Evolutionary conservation across 768 basidiomycete genomes (phyloP).

Genomic region (Boletus speciosus): DNA sequence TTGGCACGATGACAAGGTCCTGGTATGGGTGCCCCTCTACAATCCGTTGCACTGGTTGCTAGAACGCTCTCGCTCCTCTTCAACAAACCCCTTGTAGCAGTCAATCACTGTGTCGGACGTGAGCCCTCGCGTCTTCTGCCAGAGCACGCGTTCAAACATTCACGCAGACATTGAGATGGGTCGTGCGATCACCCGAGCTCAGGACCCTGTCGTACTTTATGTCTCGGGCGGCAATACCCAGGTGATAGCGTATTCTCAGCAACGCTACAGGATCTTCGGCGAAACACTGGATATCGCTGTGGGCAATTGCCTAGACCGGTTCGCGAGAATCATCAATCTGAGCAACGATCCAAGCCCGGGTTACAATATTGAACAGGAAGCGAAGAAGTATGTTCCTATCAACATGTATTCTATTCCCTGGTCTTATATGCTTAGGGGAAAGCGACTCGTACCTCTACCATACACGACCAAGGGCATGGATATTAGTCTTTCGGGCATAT

Average conservation of each 20-base stretch:
- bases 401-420: not conserved
- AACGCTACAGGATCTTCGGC: constrained; percentile 97
- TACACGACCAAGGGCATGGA: constrained; percentile 99
- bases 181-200: constrained; percentile 87
- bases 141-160: not conserved
- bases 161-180: constrained; percentile 96
- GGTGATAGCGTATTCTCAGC: constrained; percentile 97
- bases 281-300: constrained; percentile 99
- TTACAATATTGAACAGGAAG: constrained; percentile 95
- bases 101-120: constrained; percentile 99
- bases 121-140: constrained; percentile 28
- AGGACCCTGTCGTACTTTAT: constrained; percentile 94
- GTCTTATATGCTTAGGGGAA: constrained; percentile 55
- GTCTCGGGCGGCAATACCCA: constrained; percentile 99
- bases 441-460: constrained; percentile 75
- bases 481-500: constrained; percentile 89
- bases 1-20: constrained; percentile 57
- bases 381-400: constrained; percentile 64
- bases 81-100: constrained; percentile 88
- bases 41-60: constrained; percentile 92
- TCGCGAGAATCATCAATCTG: constrained; percentile 90
- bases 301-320: constrained; percentile 96
- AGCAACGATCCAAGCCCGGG: constrained; percentile 96
- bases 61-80: constrained; percentile 85
- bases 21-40: constrained; percentile 98